These are phyloP conservation scores for Asterophora lycoperdoides DNA, from an alignment of 768 basidiomycete species.

Conservation along the genomic window DNA sequence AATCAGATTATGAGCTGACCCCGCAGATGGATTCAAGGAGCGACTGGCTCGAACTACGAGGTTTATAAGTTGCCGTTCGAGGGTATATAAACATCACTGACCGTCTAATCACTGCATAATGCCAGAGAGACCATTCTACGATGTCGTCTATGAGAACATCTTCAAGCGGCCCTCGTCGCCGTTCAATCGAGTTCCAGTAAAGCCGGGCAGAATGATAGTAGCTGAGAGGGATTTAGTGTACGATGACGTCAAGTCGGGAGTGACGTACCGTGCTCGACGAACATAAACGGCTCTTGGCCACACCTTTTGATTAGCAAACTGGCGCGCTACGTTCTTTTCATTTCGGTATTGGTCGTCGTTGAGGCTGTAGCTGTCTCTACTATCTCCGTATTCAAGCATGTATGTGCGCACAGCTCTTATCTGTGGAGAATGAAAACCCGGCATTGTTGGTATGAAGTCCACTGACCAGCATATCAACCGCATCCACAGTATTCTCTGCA, in stretches of 20 bases:
- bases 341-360: conserved; percentile 54
- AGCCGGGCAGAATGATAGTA: conserved; percentile 64
- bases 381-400: conserved; percentile 73
- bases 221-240: conserved; percentile 27
- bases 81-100: conserved; percentile 20
- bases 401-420: conserved; percentile 66
- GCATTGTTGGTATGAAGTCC: not conserved
- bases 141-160: conserved; percentile 67
- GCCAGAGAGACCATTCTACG: conserved; percentile 73
- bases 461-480: conserved; percentile 67
- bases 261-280: conserved; percentile 53
- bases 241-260: not conserved
- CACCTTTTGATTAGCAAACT: conserved; percentile 64
- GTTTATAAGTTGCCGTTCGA: conserved; percentile 20
- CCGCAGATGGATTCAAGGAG: conserved; percentile 47
- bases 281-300: conserved; percentile 75
- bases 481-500: conserved; percentile 78
- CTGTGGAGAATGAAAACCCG: conserved; percentile 28
- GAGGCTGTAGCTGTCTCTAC: conserved; percentile 58
- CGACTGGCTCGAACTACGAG: conserved; percentile 41
- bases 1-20: conserved; percentile 27
- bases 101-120: conserved; percentile 58
- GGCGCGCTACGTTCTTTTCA: conserved; percentile 65
- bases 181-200: conserved; percentile 72
- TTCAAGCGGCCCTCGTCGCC: conserved; percentile 54